Evolutionary conservation across 129 eudicot genomes (phyloP), one percentile per base, ranked within the genome.

Genomic region (sunflower (Helianthus annuus)): DNA sequence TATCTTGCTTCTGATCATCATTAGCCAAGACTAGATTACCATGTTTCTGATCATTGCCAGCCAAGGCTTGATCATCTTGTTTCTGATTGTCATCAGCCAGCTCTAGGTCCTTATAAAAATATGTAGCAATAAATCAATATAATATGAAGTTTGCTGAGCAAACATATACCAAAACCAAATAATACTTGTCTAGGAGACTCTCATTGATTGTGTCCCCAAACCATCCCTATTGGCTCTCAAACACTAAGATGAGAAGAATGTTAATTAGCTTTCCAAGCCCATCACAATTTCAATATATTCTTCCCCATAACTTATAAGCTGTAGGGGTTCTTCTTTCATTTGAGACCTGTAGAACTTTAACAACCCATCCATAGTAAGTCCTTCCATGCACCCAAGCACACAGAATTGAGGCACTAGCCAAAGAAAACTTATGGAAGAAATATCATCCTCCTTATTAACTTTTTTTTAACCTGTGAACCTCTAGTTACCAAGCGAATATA

Each of bases 321-420:
- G n/a, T 14, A 13, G 4, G 11, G 19, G 40, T 12, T 24, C 9
- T 17, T 57, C 27, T 13, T 56, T 24, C 29, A 64, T n/a, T 22
- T 19, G 71, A 13, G 71, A 64, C 55, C 1, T 22, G 27, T 17
- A 74, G 39, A 74, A 74, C 10, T 51, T 42, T 39, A 74, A 54
- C 45, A 66, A 9, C 34, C 78, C 78, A 3, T 74, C 65, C 0
- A 5, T 2, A 1, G 72, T 52, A 34, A 74, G 78, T 42, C 78
- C 71, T 54, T 74, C 78, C 78, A 74, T 74, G 65, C 12, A 74
- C 4, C 78, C 78, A 17, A 74, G 78, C 32, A 52, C 4, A 5
- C 29, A 12, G 1, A 64, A 74, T 64, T 74, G 78, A 51, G 72
- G 78, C 32, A 65, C 9, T 53, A 74, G 38, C 78, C 72, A 74